Conservation (phyloP, 352 stramenopile genomes). For the Pythium graminicola region DNA sequence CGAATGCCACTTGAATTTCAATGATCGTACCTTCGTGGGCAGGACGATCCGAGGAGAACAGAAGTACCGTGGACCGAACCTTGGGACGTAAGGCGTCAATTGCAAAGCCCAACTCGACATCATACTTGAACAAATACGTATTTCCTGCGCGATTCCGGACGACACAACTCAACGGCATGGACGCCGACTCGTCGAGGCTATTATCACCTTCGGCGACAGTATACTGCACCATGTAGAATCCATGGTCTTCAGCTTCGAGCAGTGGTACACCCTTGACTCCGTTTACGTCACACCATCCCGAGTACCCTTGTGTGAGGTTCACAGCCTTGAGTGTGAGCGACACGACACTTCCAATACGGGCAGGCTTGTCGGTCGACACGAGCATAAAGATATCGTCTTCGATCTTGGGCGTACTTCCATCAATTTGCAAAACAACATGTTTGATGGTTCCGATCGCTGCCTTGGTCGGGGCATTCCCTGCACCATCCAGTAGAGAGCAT, state of each 20-base stretch:
- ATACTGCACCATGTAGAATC: constrained; percentile 66
- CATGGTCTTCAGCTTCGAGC: constrained; percentile 40
- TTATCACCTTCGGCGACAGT: constrained; percentile 36
- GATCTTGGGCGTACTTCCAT: constrained; percentile 31
- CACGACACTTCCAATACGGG: constrained; percentile 47
- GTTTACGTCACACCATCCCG: constrained; percentile 45
- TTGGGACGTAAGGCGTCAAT: constrained; percentile 46
- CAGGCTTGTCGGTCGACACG: constrained; percentile 53
- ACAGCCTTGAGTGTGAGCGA: constrained; percentile 43
- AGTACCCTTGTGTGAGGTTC: constrained; percentile 37
- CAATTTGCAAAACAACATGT: constrained; percentile 24
- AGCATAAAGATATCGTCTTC: constrained; percentile 48
- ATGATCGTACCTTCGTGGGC: constrained; percentile 61
- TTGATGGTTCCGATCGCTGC: constrained; percentile 26
- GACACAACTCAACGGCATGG: constrained; percentile 38
- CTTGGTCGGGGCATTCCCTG: constrained; percentile 17
- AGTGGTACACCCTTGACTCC: constrained; percentile 34
- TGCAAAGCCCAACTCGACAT: constrained; percentile 39
- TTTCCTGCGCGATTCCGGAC: constrained; percentile 39
- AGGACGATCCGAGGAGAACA: constrained; percentile 54
- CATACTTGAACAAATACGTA: constrained; percentile 30
- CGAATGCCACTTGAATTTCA: constrained; percentile 46
- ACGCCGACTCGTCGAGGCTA: constrained; percentile 25
- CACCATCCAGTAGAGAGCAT: constrained; percentile 30
- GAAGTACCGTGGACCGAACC: constrained; percentile 35